phyloP scores from a whole-genome alignment of 192 early-diverging fungal genomes.

The Phycomyces nitens region DNA sequence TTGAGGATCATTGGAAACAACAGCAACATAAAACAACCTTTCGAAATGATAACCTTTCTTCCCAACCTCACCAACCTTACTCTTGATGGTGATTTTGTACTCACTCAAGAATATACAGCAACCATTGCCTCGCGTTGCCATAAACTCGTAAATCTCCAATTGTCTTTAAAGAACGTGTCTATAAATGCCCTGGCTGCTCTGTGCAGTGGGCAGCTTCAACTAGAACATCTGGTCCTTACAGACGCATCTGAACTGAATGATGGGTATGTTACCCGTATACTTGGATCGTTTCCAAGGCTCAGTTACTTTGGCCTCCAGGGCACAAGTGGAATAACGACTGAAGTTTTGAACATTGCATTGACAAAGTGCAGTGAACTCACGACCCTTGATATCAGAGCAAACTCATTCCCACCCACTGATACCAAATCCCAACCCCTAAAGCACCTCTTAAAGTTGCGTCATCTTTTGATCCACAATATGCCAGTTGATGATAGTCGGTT shows the following conservation, averaged over 20 bases:
- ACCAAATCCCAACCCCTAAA: too few relatives aligned
- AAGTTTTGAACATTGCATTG: neutral
- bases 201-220: neutral
- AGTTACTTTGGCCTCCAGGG: neutral
- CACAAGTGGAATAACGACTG: neutral
- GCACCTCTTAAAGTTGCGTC: too few relatives aligned
- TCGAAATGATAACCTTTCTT: neutral
- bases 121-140: neutral
- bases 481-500: too few relatives aligned
- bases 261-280: neutral
- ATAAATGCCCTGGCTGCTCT: neutral
- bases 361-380: too few relatives aligned
- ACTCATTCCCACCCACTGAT: too few relatives aligned
- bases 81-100: conserved; percentile 2
- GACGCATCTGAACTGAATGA: conserved; percentile 19
- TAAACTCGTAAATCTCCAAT: conserved; percentile 1
- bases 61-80: neutral
- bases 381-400: too few relatives aligned
- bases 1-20: conserved; percentile 29
- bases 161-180: neutral
- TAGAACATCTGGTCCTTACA: conserved; percentile 18
- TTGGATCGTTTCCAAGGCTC: neutral
- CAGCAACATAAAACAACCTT: neutral
- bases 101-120: neutral
- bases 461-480: too few relatives aligned